These are phyloP conservation scores for Ambrosia hybrid DNA, from an alignment of 140 eudicot species.

Conservation along the genomic window DNA sequence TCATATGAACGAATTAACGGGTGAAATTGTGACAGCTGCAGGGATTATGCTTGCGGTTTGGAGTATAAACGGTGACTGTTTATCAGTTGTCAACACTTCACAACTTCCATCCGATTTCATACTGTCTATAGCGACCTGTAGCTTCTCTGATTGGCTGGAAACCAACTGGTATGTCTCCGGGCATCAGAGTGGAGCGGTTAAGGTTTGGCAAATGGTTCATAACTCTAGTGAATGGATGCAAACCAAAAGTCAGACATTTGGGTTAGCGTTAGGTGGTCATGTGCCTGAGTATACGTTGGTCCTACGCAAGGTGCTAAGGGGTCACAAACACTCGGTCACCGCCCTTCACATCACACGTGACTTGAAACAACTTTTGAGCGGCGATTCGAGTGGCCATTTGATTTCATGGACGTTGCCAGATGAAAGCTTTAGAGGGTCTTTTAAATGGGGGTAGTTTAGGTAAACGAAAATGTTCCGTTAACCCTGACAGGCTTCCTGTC, in stretches of 20 bases:
- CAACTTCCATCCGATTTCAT: slow-evolving; percentile 92
- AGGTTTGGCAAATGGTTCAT: slow-evolving; percentile 94
- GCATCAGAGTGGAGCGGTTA: slow-evolving; percentile 95
- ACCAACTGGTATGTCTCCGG: slow-evolving; percentile 93
- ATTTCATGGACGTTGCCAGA: slow-evolving; percentile 90
- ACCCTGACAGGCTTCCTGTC: slow-evolving; percentile 13
- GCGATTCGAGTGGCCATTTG: slow-evolving; percentile 85
- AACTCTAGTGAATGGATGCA: slow-evolving; percentile 46
- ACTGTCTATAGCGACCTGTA: slow-evolving; percentile 66
- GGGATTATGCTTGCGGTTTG: slow-evolving; percentile 95
- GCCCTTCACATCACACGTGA: slow-evolving; percentile 85
- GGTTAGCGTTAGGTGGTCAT: slow-evolving; percentile 54
- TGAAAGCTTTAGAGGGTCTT: slow-evolving; percentile 65
- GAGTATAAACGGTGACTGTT: slow-evolving; percentile 91
- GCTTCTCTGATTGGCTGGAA: slow-evolving; percentile 88
- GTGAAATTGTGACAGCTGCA: slow-evolving; percentile 84
- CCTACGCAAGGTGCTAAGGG: slow-evolving; percentile 78
- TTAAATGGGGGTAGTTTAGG: slow-evolving; percentile 55
- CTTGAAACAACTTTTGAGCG: slow-evolving; percentile 83
- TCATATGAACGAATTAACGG: slow-evolving; percentile 85
- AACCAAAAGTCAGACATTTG: slow-evolving; percentile 41
- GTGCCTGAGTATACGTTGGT: slow-evolving; percentile 78
- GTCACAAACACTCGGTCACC: slow-evolving; percentile 78
- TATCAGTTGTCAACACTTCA: slow-evolving; percentile 82
- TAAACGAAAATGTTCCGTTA: neutral